A percentile compares a stretch with the other conserved stretches of the same genome.
These are phyloP conservation scores for Tetrahymena elliotti DNA, from an alignment of 73 alveolate species.

Conservation along the genomic window DNA sequence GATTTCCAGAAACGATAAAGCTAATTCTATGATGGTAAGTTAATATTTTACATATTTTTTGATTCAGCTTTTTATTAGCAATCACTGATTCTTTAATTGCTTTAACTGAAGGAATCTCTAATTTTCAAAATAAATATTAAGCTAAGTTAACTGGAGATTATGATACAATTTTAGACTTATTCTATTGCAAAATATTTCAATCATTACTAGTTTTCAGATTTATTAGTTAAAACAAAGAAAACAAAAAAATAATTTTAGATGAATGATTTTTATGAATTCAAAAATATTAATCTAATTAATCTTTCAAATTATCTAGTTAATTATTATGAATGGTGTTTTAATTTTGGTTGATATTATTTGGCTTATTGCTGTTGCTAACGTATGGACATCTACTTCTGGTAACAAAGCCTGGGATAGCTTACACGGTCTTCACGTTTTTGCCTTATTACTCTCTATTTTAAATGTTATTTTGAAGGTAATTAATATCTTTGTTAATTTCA, in stretches of 20 bases:
- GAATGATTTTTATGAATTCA: neutral
- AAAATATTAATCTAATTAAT: no score
- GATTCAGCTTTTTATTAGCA: neutral
- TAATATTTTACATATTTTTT: neutral
- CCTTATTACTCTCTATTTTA: slow-evolving; percentile 14
- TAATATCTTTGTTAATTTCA: neutral
- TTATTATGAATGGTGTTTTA: slow-evolving; percentile 37
- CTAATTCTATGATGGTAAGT: slow-evolving; percentile 41
- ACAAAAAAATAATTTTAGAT: neutral
- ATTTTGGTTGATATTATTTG: slow-evolving; percentile 35
- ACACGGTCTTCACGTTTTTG: slow-evolving; percentile 41
- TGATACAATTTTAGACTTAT: neutral
- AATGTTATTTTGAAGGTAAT: slow-evolving; percentile 30
- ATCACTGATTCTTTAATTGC: no score
- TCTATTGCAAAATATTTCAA: neutral
- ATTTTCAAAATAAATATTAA: no score
- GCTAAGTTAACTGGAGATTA: neutral
- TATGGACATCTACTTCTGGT: slow-evolving; percentile 34
- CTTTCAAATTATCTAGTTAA: neutral
- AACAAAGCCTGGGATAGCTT: slow-evolving; percentile 30
- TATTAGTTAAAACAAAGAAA: no score
- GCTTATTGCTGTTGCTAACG: slow-evolving; percentile 38
- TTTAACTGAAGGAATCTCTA: neutral
- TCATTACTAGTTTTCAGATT: neutral
- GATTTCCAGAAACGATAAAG: slow-evolving; percentile 43